Evolutionary conservation across 1,139 yeast species (phyloP).

Genomic region (Williopsis jadinii): DNA sequence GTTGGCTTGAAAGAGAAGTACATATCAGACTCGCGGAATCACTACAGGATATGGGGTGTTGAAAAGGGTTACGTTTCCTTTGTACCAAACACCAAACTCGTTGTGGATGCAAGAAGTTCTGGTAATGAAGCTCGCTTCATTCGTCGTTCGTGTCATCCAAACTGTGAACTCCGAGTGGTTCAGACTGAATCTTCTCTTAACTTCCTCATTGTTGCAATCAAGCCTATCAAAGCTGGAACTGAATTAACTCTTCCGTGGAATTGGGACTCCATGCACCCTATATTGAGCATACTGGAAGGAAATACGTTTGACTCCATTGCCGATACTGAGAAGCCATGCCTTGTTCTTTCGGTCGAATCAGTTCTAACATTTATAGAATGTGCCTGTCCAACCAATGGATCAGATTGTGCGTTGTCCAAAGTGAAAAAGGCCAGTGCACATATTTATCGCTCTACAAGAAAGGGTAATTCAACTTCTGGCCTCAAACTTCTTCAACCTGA

Average conservation of each 20-base stretch:
- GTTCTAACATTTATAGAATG: constrained; percentile 66
- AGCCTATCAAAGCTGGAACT: constrained; percentile 48
- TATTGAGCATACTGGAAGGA: constrained; percentile 38
- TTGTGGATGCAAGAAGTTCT: constrained; percentile 68
- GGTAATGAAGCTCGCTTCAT: constrained; percentile 77
- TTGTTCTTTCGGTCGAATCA: constrained; percentile 56
- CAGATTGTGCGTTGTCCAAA: constrained; percentile 51
- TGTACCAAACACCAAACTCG: constrained; percentile 46
- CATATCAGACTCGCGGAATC: constrained; percentile 59
- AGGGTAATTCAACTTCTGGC: constrained; percentile 30
- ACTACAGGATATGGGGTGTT: constrained; percentile 75
- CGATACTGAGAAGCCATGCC: constrained; percentile 42
- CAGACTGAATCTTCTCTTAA: constrained; percentile 41
- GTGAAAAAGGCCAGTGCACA: constrained; percentile 55
- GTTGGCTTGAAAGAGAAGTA: constrained; percentile 59
- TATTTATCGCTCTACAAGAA: constrained; percentile 50
- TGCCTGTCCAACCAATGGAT: constrained; percentile 41
- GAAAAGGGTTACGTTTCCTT: constrained; percentile 73
- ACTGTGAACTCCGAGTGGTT: constrained; percentile 56
- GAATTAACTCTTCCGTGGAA: constrained; percentile 83
- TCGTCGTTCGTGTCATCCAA: constrained; percentile 72
- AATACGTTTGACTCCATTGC: constrained; percentile 32
- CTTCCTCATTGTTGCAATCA: constrained; percentile 53
- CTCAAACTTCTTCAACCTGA: constrained; percentile 25
- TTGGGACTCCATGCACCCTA: constrained; percentile 81